Evolutionary conservation across 306 rosid species (phyloP), one percentile per base, ranked within the genome.

Genomic region (Astragalus membranaceus): DNA sequence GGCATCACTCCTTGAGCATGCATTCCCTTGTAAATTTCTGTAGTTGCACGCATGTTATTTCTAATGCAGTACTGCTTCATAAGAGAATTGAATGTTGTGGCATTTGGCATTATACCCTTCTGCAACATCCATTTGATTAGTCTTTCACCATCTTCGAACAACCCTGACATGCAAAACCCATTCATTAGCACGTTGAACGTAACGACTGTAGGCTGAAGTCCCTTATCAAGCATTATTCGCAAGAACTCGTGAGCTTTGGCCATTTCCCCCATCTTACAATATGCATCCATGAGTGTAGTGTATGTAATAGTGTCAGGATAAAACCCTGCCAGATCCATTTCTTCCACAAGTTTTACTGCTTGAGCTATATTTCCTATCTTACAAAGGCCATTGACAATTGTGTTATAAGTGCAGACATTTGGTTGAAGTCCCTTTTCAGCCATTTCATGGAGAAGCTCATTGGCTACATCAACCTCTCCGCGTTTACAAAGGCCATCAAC

Each of bases 101-200:
- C 80, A 75, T 92, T 86, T 26, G 95, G 98, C 85, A 29, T 80
- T 75, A 89, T 77, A 47, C 86, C 89, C 63, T 89, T 92, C 59
- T 82, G 85, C 36, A 88, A 76, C 98, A 92, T 89, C 98, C 98
- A 89, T 60, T 84, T 82, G 55, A 89, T 72, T 50, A 92, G 80
- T 82, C 67, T 88, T 76, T 86, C 88, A 75, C 92, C 91, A 75
- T 92, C 92, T 79, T 88, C 91, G 74, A 92, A 72, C 96, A 84
- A 86, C 80, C 95, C 96, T 51, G 85, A 69, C 84, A 80, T 72
- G 81, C 96, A 92, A 86, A 89, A 86, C 15, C 98, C 96, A 77
- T 92, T 92, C 88, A 92, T 86, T 74, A 92, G 76, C 76, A 92
- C 98, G 70, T 89, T 92, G 80, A 92, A 92, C 48, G 98, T 88